Conservation (phyloP, 352 stramenopile genomes). For the Pythium apleroticum region DNA sequence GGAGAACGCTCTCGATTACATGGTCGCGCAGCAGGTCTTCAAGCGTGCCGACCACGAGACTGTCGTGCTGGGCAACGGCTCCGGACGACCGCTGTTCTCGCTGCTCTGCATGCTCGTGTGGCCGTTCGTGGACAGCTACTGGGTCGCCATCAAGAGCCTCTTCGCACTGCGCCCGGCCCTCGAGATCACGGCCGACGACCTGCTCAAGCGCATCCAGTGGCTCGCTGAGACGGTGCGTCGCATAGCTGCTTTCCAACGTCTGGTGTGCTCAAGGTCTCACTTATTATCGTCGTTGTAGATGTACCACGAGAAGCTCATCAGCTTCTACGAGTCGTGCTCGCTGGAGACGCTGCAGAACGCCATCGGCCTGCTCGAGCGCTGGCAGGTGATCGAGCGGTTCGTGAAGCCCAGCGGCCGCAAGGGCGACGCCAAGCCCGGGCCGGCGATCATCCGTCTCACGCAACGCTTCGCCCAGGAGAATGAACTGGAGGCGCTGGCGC, state of each 20-base stretch:
- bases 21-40: slow-evolving; percentile 47
- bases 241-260: background rate
- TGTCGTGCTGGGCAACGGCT: slow-evolving; percentile 15
- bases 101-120: slow-evolving; percentile 77
- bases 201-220: slow-evolving; percentile 84
- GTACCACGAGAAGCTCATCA: slow-evolving; percentile 86
- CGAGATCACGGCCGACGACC: slow-evolving; percentile 53
- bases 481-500: slow-evolving; percentile 60
- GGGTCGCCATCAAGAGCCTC: slow-evolving; percentile 74
- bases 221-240: slow-evolving; percentile 60
- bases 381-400: slow-evolving; percentile 58
- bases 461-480: slow-evolving; percentile 49
- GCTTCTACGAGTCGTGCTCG: slow-evolving; percentile 86
- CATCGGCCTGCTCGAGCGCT: slow-evolving; percentile 60
- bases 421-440: background rate
- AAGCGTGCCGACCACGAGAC: slow-evolving; percentile 11
- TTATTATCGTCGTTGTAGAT: slow-evolving; percentile 36
- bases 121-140: slow-evolving; percentile 89
- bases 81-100: slow-evolving; percentile 46
- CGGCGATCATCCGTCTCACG: slow-evolving; percentile 34
- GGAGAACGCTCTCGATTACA: slow-evolving; percentile 35
- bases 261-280: background rate
- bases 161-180: slow-evolving; percentile 56
- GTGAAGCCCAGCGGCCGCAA: slow-evolving; percentile 16
- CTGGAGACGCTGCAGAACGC: slow-evolving; percentile 84